Conservation (phyloP, 768 basidiomycete species). For the Trametes villosa region DNA sequence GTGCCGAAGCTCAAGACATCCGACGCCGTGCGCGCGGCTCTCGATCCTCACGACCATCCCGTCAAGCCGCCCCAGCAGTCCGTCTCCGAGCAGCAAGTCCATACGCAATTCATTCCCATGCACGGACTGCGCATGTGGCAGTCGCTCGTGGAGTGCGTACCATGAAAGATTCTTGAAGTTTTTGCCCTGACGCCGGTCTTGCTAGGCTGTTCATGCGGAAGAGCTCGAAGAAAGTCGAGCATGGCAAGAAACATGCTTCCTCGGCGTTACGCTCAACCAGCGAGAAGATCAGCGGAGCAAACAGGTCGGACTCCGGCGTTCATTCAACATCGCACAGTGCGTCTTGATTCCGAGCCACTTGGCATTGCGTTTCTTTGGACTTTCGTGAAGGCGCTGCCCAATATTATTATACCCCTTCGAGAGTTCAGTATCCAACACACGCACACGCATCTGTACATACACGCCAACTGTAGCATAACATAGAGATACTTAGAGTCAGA, state of each 20-base stretch:
- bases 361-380: not conserved
- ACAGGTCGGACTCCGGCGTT: not conserved
- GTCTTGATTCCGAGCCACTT: not conserved
- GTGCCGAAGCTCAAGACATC: conserved; percentile 51
- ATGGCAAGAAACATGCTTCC: conserved; percentile 24
- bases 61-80: conserved; percentile 53
- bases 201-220: conserved; percentile 53
- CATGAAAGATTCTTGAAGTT: conserved; percentile 14
- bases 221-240: conserved; percentile 38
- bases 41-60: conserved; percentile 55
- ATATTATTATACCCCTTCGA: too few relatives aligned
- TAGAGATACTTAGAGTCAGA: too few relatives aligned
- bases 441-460: too few relatives aligned
- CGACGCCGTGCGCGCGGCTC: conserved; percentile 52
- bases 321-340: not conserved
- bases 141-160: conserved; percentile 47
- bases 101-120: conserved; percentile 44
- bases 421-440: too few relatives aligned
- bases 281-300: conserved; percentile 19
- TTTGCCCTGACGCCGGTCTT: not conserved
- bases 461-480: too few relatives aligned
- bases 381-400: too few relatives aligned
- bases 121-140: conserved; percentile 64
- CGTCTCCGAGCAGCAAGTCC: conserved; percentile 58
- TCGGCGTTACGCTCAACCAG: conserved; percentile 21